Evolutionary conservation across 129 eudicot genomes (phyloP), one percentile per base, ranked within the genome.

Genomic region (Flaveria ramosissima): DNA sequence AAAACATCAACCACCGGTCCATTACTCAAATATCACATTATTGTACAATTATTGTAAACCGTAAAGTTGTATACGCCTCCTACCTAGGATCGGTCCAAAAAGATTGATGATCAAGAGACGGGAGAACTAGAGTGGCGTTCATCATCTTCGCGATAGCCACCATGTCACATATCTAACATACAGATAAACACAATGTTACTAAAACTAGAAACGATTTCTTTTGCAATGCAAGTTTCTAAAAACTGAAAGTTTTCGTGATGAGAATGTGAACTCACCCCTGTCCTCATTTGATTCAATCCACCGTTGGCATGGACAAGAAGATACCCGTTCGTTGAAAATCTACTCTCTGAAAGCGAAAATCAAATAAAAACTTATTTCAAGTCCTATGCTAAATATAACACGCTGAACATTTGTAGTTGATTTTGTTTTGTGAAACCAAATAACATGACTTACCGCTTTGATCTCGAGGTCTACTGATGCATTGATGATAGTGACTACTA

Each of bases 71-170:
- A 53, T 26, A 17, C 5, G 12, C 3, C 19, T 41, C 39, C 9
- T 73, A 93, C 98, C 98, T 93, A 8, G 95, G 96, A 77, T 93
- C 98, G 1, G 97, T 90, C 98, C 98, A 93, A 73, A 93, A 93
- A 55, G 97, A 90, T 19, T 88, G 85, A 64, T 93, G 98, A 84
- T 93, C 98, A 47, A 93, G 96, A 70, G 89, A 86, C 72, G 98
- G 98, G 83, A 93, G 97, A 68, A 93, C 98, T 5, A 93, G 86
- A 23, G 96, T 88, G 50, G 98, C 97, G 73, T 90, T 90, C 97
- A 93, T 90, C 41, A 93, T 85, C 65, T 88, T 83, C n/a, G 98
- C 93, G 65, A 90, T 70, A 9, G 97, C 97, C 84, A 93, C 97
- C 97, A 93, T 93, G 77, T 93, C 98, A 30, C 98, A 93, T 82